Percentiles rank a stretch among this genome's conserved stretches.
phyloP scores from a whole-genome alignment of 2,329 filamentous ascomycete genomes.

The Talaromyces funiculosus region DNA sequence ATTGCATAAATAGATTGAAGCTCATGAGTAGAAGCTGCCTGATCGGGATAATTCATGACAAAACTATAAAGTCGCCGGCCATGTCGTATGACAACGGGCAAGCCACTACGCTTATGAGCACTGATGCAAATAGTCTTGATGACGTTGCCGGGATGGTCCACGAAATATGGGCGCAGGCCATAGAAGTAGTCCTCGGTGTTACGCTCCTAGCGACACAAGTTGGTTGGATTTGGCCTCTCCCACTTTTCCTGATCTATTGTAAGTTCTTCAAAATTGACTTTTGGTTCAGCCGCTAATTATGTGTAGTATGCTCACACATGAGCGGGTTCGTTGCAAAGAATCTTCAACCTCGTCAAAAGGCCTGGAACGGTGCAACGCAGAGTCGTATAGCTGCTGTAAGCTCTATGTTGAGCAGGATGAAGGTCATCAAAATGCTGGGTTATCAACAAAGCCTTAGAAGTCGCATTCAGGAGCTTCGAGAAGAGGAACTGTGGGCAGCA shows the following conservation, averaged over 20 bases:
- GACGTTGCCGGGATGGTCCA: constrained; percentile 37
- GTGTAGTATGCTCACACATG: constrained; percentile 27
- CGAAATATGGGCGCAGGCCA: constrained; percentile 41
- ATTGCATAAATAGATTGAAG: constrained; percentile 39
- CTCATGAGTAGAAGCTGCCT: constrained; percentile 40
- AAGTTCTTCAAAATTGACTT: constrained; percentile 10
- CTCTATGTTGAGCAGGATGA: constrained; percentile 47
- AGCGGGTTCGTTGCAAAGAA: constrained; percentile 32
- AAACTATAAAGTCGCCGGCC: constrained; percentile 27
- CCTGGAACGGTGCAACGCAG: constrained; percentile 49
- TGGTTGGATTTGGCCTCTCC: constrained; percentile 40
- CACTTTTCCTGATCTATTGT: constrained; percentile 36
- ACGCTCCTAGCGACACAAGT: constrained; percentile 38
- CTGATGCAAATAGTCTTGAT: constrained; percentile 41
- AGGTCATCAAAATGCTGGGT: constrained; percentile 48
- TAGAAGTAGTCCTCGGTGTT: constrained; percentile 43
- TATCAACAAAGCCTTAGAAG: constrained; percentile 37
- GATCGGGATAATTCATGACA: constrained; percentile 47
- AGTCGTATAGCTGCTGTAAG: constrained; percentile 45
- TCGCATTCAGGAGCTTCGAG: constrained; percentile 34
- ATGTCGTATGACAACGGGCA: constrained; percentile 31
- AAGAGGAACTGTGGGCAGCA: constrained; percentile 37
- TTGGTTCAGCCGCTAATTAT: background rate
- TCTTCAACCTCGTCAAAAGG: constrained; percentile 35
- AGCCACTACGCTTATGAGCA: constrained; percentile 42